Conservation (phyloP, 805 yeast species). For the Saturnispora hagleri region DNA sequence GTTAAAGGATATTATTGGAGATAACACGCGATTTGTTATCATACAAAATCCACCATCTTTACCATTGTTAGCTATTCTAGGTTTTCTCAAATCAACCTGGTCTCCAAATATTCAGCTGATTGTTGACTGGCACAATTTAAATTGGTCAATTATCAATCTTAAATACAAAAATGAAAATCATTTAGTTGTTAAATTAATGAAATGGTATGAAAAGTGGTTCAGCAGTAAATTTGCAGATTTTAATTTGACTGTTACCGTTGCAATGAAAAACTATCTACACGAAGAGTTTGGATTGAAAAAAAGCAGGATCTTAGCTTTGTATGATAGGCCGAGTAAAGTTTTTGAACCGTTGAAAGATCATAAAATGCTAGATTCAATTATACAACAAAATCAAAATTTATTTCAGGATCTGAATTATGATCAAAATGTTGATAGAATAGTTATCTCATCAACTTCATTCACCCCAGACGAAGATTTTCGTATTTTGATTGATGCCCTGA, state of each 20-base stretch:
- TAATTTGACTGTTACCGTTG: slow-evolving; percentile 72
- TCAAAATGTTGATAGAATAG: slow-evolving; percentile 41
- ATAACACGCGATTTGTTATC: slow-evolving; percentile 52
- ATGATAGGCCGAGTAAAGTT: slow-evolving; percentile 75
- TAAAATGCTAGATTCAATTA: slow-evolving; percentile 23
- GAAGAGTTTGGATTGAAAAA: slow-evolving; percentile 44
- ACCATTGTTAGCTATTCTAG: slow-evolving; percentile 64
- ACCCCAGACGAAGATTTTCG: slow-evolving; percentile 91
- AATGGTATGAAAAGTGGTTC: slow-evolving; percentile 52
- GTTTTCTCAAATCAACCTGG: slow-evolving; percentile 40
- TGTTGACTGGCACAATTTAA: slow-evolving; percentile 95
- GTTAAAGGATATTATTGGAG: slow-evolving; percentile 48
- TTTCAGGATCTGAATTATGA: slow-evolving; percentile 20
- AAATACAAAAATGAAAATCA: slow-evolving; percentile 46
- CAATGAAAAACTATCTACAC: slow-evolving; percentile 55
- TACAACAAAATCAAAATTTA: slow-evolving; percentile 28
- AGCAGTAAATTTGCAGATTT: slow-evolving; percentile 54
- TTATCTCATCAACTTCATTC: slow-evolving; percentile 85
- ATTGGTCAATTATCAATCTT: slow-evolving; percentile 70
- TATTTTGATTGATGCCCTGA: slow-evolving; percentile 59
- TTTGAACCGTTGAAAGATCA: slow-evolving; percentile 43
- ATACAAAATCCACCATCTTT: slow-evolving; percentile 91
- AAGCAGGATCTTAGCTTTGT: slow-evolving; percentile 51
- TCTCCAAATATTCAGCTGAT: slow-evolving; percentile 48
- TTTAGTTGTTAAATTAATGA: slow-evolving; percentile 53